Conservation (phyloP, 225 moss, liverwort and hornwort species). For the Pseudoscleropodium purum region DNA sequence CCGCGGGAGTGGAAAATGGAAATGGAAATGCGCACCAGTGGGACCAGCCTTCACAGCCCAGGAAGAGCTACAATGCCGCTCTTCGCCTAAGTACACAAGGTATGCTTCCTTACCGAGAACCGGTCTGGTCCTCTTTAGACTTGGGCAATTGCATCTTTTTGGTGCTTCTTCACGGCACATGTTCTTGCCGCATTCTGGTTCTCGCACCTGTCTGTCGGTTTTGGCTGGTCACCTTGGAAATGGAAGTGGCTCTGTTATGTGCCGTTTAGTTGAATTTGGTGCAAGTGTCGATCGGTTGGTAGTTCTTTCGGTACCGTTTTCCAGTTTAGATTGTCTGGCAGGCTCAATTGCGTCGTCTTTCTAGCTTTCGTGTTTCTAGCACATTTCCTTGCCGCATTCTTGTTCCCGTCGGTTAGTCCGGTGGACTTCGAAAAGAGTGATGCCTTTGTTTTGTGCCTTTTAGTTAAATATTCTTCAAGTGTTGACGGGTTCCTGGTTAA, state of each 20-base stretch:
- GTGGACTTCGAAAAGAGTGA: neutral
- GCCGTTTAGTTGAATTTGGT: neutral
- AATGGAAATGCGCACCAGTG: neutral
- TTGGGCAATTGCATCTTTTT: neutral
- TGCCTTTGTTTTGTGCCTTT: neutral
- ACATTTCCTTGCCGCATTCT: neutral
- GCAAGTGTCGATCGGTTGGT: neutral
- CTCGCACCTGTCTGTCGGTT: neutral
- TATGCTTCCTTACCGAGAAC: neutral
- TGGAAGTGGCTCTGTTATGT: neutral
- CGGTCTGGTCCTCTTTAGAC: neutral
- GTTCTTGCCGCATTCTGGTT: neutral
- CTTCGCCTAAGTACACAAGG: neutral
- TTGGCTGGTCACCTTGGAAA: neutral
- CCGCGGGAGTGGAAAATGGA: neutral
- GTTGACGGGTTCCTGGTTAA: neutral
- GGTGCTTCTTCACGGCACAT: neutral
- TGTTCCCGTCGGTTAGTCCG: neutral
- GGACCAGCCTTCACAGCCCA: constrained; percentile 11
- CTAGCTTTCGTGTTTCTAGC: neutral
- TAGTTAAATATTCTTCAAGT: neutral
- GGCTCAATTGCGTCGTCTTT: neutral
- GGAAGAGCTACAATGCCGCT: constrained; percentile 17
- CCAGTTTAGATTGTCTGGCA: neutral
- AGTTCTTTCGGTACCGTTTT: neutral